A percentile compares a stretch with the other conserved stretches of the same genome.
phyloP scores from a whole-genome alignment of 345 rosid species.

The Eutrema yunnanense region DNA sequence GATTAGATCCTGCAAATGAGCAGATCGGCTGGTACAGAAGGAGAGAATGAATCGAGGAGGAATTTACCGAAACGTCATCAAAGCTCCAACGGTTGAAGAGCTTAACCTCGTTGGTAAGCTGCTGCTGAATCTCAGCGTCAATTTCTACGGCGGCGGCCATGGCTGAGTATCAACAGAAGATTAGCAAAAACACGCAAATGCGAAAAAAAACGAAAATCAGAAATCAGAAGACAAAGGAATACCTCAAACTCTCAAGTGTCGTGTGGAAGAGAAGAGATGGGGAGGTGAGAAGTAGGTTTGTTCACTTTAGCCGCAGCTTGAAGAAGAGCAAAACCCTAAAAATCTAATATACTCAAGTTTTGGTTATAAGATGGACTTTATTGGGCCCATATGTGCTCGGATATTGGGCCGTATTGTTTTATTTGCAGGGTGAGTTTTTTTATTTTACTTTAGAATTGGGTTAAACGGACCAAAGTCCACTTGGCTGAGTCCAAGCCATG shows the following conservation, averaged over 20 bases:
- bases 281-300: slow-evolving; percentile 1
- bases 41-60: background rate
- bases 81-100: slow-evolving; percentile 86
- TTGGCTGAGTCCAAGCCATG: background rate
- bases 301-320: slow-evolving; percentile 2
- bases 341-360: background rate
- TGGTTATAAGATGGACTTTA: background rate
- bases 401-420: background rate
- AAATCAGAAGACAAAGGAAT: background rate
- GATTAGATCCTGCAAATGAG: background rate
- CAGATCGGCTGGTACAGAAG: background rate
- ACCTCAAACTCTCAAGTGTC: background rate
- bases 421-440: background rate
- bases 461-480: background rate
- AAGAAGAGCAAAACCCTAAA: slow-evolving; percentile 14
- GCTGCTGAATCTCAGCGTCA: slow-evolving; percentile 28
- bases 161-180: slow-evolving; percentile 1
- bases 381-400: background rate
- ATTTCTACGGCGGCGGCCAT: slow-evolving; percentile 30
- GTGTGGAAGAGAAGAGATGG: background rate
- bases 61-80: slow-evolving; percentile 60
- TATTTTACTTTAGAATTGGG: background rate
- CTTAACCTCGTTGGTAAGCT: slow-evolving; percentile 39
- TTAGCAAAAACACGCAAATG: background rate
- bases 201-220: background rate